A percentile compares a stretch with the other conserved stretches of the same genome.
Evolutionary conservation across 2,329 filamentous ascomycete species (phyloP).

Genomic region (Stachybotrys elegans): DNA sequence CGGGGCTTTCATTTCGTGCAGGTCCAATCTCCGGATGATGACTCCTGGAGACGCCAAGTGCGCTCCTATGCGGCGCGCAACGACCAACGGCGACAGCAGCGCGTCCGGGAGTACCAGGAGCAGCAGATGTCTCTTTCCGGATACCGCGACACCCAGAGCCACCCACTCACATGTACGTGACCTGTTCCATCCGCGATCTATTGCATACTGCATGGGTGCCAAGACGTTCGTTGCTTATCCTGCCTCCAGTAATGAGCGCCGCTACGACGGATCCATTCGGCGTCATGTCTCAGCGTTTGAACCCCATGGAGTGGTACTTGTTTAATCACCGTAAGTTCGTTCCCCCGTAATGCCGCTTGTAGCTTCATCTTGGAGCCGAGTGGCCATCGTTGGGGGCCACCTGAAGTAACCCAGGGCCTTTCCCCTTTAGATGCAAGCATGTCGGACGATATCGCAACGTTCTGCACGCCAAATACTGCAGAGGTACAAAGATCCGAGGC

Average conservation of each 20-base stretch:
- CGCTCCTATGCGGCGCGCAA: slow-evolving; percentile 15
- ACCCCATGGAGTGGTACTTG: too few species aligned
- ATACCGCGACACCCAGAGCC: not conserved
- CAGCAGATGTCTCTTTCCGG: not conserved
- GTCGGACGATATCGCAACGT: too few species aligned
- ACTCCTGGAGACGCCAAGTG: slow-evolving; percentile 9
- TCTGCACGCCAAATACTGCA: too few species aligned
- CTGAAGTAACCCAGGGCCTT: too few species aligned
- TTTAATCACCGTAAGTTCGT: too few species aligned
- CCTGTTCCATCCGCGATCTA: not conserved
- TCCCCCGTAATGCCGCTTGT: too few species aligned
- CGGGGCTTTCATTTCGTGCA: slow-evolving; percentile 13
- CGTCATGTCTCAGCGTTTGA: too few species aligned
- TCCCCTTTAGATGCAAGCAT: too few species aligned
- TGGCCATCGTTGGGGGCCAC: too few species aligned
- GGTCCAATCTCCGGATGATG: slow-evolving; percentile 10
- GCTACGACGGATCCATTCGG: slow-evolving; percentile 10
- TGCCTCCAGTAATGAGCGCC: slow-evolving; percentile 3
- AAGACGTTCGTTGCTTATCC: not conserved
- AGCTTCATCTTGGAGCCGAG: too few species aligned
- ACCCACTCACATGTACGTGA: not conserved
- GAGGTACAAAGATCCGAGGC: too few species aligned
- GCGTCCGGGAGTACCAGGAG: slow-evolving; percentile 10
- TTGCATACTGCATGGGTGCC: not conserved
- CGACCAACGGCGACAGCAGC: slow-evolving; percentile 5